phyloP scores from a whole-genome alignment of 2,329 filamentous ascomycete genomes.

The Xylaria hypoxylon region DNA sequence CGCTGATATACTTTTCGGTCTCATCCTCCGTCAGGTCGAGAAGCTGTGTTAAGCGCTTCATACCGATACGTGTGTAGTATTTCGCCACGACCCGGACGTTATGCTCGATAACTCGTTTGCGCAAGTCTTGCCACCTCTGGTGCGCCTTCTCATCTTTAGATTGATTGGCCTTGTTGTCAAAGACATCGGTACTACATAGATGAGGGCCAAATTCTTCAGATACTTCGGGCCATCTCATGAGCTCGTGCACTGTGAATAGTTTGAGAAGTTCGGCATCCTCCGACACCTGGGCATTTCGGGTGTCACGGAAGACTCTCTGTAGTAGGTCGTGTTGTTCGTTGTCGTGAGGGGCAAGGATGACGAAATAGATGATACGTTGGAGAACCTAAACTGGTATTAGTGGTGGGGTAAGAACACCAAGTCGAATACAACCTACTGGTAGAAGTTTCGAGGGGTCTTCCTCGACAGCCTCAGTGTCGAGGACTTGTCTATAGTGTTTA shows the following conservation, averaged over 20 bases:
- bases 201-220: conserved; percentile 89
- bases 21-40: conserved; percentile 94
- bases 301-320: conserved; percentile 89
- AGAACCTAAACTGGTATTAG: conserved; percentile 70
- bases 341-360: conserved; percentile 95
- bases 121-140: conserved; percentile 91
- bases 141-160: conserved; percentile 82
- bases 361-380: conserved; percentile 96
- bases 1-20: conserved; percentile 98
- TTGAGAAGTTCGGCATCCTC: conserved; percentile 88
- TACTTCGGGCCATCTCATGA: conserved; percentile 98
- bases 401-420: not conserved
- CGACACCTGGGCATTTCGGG: conserved; percentile 80
- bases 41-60: conserved; percentile 88
- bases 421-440: conserved; percentile 70
- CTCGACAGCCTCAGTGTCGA: conserved; percentile 96
- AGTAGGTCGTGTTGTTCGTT: conserved; percentile 98
- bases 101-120: conserved; percentile 99
- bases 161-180: conserved; percentile 73
- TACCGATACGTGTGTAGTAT: conserved; percentile 98
- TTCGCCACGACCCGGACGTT: conserved; percentile 97
- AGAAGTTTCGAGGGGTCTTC: conserved; percentile 87
- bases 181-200: conserved; percentile 89
- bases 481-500: conserved; percentile 96
- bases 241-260: conserved; percentile 92